Conservation (phyloP, 1,139 yeast species). For the Kurtzmaniella quercitrusa region DNA sequence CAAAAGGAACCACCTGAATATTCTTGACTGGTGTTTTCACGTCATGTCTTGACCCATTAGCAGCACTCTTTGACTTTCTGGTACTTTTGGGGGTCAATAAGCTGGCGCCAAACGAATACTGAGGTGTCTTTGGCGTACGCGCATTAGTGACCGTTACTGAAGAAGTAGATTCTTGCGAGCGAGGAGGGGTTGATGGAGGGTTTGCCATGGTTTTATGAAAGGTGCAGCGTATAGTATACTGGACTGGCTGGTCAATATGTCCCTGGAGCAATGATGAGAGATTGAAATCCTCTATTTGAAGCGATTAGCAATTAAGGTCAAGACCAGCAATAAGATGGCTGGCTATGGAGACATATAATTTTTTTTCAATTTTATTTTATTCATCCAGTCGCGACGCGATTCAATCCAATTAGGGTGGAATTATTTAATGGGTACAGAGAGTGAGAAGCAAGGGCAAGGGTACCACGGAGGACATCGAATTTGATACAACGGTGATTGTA, state of each 20-base stretch:
- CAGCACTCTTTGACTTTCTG: not conserved
- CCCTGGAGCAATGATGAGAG: not conserved
- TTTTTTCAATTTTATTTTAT: no score
- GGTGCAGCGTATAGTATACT: no score
- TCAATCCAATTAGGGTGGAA: not conserved
- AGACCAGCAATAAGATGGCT: not conserved
- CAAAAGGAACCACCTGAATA: conserved; percentile 1
- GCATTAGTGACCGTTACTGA: not conserved
- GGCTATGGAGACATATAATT: not conserved
- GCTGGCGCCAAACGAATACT: not conserved
- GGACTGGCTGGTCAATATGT: no score
- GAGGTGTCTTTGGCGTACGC: conserved; percentile 6
- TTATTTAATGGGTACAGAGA: not conserved
- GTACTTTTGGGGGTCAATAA: not conserved
- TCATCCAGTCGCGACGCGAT: not conserved
- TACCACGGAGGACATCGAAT: no score
- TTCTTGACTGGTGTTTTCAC: not conserved
- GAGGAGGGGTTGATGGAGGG: conserved; percentile 6
- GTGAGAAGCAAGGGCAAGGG: no score
- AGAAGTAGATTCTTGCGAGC: conserved; percentile 1
- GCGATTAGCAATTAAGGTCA: not conserved
- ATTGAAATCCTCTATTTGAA: not conserved
- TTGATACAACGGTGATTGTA: no score
- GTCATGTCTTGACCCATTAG: not conserved
- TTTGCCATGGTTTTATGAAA: not conserved